These are phyloP conservation scores for Leccinum griseonigrum DNA, from an alignment of 1,284 basidiomycete genomes.

Conservation along the genomic window DNA sequence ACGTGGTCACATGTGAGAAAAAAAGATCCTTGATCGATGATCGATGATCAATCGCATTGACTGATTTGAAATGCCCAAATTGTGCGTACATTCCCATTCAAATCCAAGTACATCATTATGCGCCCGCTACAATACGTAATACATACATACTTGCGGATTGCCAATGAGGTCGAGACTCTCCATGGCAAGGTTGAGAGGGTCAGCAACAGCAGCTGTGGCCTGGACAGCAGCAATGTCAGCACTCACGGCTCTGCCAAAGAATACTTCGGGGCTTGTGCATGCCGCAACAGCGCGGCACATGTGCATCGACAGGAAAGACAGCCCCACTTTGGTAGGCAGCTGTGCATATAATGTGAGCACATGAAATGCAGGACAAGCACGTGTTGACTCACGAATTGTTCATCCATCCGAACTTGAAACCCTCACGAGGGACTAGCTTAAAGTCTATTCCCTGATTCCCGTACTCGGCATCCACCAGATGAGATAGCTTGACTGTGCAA, in stretches of 20 bases:
- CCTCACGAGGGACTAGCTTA: constrained; percentile 93
- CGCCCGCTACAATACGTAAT: too few relatives aligned
- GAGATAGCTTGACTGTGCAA: constrained; percentile 76
- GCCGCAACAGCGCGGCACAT: constrained; percentile 94
- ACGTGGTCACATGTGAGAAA: too few relatives aligned
- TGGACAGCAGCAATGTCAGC: constrained; percentile 37
- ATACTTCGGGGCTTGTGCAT: constrained; percentile 88
- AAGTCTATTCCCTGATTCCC: constrained; percentile 99
- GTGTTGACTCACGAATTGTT: constrained; percentile 53
- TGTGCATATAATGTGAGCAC: constrained; percentile 34
- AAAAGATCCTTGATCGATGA: too few relatives aligned
- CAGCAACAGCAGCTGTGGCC: constrained; percentile 42
- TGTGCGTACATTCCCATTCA: too few relatives aligned
- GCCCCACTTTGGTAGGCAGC: constrained; percentile 90
- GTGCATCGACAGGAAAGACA: constrained; percentile 91
- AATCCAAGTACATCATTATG: too few relatives aligned
- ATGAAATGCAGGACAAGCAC: constrained; percentile 10
- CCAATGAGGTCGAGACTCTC: constrained; percentile 43
- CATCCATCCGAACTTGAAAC: constrained; percentile 88
- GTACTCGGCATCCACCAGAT: constrained; percentile 97
- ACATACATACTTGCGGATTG: too few relatives aligned
- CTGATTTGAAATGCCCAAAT: too few relatives aligned
- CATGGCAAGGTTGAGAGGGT: constrained; percentile 72
- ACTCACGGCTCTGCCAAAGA: constrained; percentile 61
- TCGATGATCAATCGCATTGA: too few relatives aligned